Percentiles rank a stretch among this genome's conserved stretches.
These are phyloP conservation scores for Cochlearia excelsa DNA, from an alignment of 345 rosid genomes.

Conservation along the genomic window DNA sequence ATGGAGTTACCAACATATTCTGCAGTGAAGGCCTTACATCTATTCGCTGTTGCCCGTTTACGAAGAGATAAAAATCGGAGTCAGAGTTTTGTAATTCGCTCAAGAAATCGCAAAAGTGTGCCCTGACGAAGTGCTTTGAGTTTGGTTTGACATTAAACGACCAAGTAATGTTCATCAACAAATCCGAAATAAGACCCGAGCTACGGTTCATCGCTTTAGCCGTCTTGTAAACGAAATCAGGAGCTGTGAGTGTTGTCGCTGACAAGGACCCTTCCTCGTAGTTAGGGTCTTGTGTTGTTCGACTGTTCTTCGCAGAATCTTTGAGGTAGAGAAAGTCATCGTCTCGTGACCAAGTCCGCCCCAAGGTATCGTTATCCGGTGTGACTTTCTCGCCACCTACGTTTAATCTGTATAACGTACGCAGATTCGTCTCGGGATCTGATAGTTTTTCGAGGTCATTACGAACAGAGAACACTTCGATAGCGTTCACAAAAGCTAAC, in stretches of 20 bases:
- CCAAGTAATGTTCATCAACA: constrained; percentile 48
- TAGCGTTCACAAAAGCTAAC: constrained; percentile 60
- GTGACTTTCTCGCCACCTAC: constrained; percentile 56
- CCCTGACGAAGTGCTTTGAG: constrained; percentile 43
- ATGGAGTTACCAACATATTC: constrained; percentile 19
- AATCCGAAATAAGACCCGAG: accelerated
- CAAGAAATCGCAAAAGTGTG: constrained; percentile 54
- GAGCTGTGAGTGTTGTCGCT: constrained; percentile 36
- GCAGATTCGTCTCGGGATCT: constrained; percentile 15
- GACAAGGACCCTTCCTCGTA: not conserved
- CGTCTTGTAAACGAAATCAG: constrained; percentile 43
- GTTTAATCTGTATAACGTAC: constrained; percentile 51
- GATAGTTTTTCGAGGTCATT: constrained; percentile 6
- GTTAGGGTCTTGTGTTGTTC: not conserved
- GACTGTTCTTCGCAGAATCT: constrained; percentile 29
- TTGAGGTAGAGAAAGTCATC: constrained; percentile 42
- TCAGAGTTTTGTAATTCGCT: not conserved
- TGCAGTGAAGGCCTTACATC: constrained; percentile 17
- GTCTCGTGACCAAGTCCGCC: constrained; percentile 63
- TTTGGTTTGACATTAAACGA: constrained; percentile 40
- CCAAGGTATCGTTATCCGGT: constrained; percentile 54
- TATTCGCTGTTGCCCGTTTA: constrained; percentile 27
- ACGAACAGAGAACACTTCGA: constrained; percentile 52
- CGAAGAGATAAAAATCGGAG: constrained; percentile 37
- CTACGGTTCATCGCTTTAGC: constrained; percentile 33